phyloP scores from a whole-genome alignment of 2,329 filamentous ascomycete genomes.

The Bipolaris cookei region DNA sequence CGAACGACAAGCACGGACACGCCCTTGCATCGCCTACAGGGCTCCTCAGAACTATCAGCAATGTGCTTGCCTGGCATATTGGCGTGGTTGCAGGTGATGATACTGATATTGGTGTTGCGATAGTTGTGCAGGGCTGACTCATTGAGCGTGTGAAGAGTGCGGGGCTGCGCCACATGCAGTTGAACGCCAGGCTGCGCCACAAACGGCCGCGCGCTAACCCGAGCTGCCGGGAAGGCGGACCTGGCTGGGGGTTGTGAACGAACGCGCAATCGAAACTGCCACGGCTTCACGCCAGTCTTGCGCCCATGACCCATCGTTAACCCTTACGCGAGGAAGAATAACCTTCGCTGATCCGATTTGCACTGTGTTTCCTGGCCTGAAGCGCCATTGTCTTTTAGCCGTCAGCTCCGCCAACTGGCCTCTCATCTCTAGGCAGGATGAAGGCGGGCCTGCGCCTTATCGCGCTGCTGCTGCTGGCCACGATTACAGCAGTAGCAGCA shows the following conservation, averaged over 20 bases:
- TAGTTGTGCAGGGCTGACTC: slow-evolving; percentile 19
- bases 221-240: slow-evolving; percentile 20
- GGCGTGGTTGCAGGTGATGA: slow-evolving; percentile 8
- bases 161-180: slow-evolving; percentile 25
- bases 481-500: slow-evolving; percentile 42
- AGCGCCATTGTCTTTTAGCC: slow-evolving; percentile 4
- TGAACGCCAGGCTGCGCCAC: slow-evolving; percentile 22
- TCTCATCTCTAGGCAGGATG: slow-evolving; percentile 42
- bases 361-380: slow-evolving; percentile 8
- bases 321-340: neutral
- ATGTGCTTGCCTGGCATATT: slow-evolving; percentile 46
- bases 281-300: slow-evolving; percentile 14
- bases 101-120: slow-evolving; percentile 12
- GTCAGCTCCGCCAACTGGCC: slow-evolving; percentile 40
- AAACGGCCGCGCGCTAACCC: slow-evolving; percentile 19
- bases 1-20: slow-evolving; percentile 62
- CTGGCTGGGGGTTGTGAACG: slow-evolving; percentile 21
- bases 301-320: slow-evolving; percentile 7
- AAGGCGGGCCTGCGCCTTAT: slow-evolving; percentile 41
- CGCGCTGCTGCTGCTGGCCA: slow-evolving; percentile 44
- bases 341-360: neutral
- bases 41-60: slow-evolving; percentile 24
- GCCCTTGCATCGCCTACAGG: slow-evolving; percentile 65
- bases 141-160: slow-evolving; percentile 1
- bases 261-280: slow-evolving; percentile 30